Conservation (phyloP, 768 basidiomycete genomes). For the Sarcomyxa edulis region DNA sequence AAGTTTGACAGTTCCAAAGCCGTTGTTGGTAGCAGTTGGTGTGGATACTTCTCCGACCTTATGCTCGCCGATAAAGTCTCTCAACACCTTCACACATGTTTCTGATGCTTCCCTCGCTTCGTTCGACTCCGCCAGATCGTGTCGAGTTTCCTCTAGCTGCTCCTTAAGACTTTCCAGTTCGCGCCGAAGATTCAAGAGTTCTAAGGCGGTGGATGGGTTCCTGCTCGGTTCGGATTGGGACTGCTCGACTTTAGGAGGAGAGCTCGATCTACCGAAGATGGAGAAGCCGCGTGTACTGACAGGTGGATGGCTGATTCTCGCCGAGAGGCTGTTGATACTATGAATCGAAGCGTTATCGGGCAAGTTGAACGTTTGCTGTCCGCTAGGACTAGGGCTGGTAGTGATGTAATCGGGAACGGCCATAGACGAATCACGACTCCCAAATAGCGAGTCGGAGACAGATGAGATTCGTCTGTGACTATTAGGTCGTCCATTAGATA, state of each 20-base stretch:
- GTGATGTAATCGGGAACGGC: slow-evolving; percentile 22
- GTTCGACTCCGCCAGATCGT: slow-evolving; percentile 68
- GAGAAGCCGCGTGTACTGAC: slow-evolving; percentile 37
- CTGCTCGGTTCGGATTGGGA: too few species aligned
- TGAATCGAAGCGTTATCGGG: slow-evolving; percentile 22
- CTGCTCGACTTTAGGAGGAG: slow-evolving; percentile 36
- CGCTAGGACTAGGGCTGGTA: slow-evolving; percentile 28
- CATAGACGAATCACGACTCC: slow-evolving; percentile 27
- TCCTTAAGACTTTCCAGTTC: slow-evolving; percentile 53
- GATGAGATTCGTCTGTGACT: slow-evolving; percentile 72
- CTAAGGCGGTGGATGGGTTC: too few species aligned
- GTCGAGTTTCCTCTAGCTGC: slow-evolving; percentile 58
- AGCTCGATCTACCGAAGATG: slow-evolving; percentile 46
- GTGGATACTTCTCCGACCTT: slow-evolving; percentile 52
- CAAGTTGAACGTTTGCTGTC: slow-evolving; percentile 27
- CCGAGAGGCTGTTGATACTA: too few species aligned
- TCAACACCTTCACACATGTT: slow-evolving; percentile 72
- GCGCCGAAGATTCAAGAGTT: too few species aligned
- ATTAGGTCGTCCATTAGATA: slow-evolving; percentile 33
- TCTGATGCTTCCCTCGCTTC: slow-evolving; percentile 90
- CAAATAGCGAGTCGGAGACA: slow-evolving; percentile 66
- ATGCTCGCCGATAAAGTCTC: slow-evolving; percentile 77
- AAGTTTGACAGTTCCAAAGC: slow-evolving; percentile 28
- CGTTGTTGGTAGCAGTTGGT: slow-evolving; percentile 9
- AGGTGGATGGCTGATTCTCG: slow-evolving; percentile 12